Base-by-base conservation (phyloP, 176 grass and related monocot species). In the Thalia dealbata region DNA sequence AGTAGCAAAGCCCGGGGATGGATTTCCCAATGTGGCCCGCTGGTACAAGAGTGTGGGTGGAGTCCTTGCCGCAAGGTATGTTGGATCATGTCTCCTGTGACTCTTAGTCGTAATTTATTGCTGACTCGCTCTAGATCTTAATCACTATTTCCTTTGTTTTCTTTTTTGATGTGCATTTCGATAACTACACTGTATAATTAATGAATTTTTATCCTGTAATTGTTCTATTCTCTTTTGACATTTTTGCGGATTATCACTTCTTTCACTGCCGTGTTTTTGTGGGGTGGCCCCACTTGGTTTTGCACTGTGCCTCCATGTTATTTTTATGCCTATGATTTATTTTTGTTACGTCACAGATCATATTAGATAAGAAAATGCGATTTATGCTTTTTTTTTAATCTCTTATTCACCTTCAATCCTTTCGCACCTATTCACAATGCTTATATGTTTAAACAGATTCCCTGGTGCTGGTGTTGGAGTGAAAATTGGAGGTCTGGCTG, bases 391-490 rank as follows among this genome's bases (percentile, higher is more conserved):
- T 77, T 61, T 62, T 26, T 21, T n/a, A 4, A n/a, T n/a, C 32
- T 4, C 32, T 30, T 50, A 15, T 61, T 73, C 8, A 27, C 11
- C 32, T 27, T 80, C n/a, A 70, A 64, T 58, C 64, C 3, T 44
- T 43, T 8, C 2, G 3, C 15, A 10, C 18, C 1, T 21, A 14
- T 21, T 68, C 11, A 28, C 24, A 32, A 65, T 32, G 10, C 1
- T 3, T 35, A 68, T 59, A 22, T 65, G 44, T 58, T 64, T 61
- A 46, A 21, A 84, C 73, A 99, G 95, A 80, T 93, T 93, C 61
- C 90, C 87, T 66, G 95, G 95, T 38, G 82, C 86, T 43, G 56
- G 83, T 73, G 43, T 73, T 67, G 90, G 90, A 26, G 90, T 99
- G 51, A 96, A 87, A 75, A 73, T 93, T 59, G 27, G 75, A 25